Evolutionary conservation across 1,139 yeast genomes (phyloP).

Genomic region (Pichia sp.): DNA sequence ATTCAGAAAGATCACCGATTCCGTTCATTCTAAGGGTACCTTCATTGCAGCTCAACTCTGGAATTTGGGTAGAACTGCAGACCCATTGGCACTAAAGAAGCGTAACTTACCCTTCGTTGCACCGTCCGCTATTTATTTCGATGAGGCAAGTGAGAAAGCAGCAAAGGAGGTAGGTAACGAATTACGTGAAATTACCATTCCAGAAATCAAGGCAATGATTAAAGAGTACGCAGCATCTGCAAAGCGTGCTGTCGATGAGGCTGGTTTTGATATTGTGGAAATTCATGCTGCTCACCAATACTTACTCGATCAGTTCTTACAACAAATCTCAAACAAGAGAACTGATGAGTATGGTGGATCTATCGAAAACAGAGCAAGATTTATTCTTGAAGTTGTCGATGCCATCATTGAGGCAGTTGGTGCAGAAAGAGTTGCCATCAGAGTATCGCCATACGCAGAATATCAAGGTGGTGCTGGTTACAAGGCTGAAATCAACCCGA

Average conservation of each 20-base stretch:
- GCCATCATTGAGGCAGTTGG: constrained; percentile 29
- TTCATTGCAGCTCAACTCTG: constrained; percentile 50
- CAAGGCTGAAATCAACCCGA: constrained; percentile 32
- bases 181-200: constrained; percentile 31
- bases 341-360: constrained; percentile 51
- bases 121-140: constrained; percentile 37
- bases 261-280: constrained; percentile 45
- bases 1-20: constrained; percentile 44
- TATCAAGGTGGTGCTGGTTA: constrained; percentile 34
- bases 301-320: constrained; percentile 35
- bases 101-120: constrained; percentile 34
- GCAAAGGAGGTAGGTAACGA: constrained; percentile 30
- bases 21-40: constrained; percentile 48
- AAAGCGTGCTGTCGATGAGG: constrained; percentile 36
- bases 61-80: constrained; percentile 52
- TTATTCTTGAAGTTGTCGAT: constrained; percentile 33
- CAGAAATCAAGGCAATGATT: constrained; percentile 31
- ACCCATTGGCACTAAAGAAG: constrained; percentile 34
- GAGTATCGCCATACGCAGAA: constrained; percentile 55
- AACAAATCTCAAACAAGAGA: constrained; percentile 35
- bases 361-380: constrained; percentile 34
- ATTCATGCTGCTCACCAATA: constrained; percentile 53
- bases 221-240: constrained; percentile 39
- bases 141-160: constrained; percentile 28
- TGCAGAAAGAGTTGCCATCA: constrained; percentile 39